These are phyloP conservation scores for Moesziomyces aphidis DNA, from an alignment of 1,284 basidiomycete species.

Conservation along the genomic window DNA sequence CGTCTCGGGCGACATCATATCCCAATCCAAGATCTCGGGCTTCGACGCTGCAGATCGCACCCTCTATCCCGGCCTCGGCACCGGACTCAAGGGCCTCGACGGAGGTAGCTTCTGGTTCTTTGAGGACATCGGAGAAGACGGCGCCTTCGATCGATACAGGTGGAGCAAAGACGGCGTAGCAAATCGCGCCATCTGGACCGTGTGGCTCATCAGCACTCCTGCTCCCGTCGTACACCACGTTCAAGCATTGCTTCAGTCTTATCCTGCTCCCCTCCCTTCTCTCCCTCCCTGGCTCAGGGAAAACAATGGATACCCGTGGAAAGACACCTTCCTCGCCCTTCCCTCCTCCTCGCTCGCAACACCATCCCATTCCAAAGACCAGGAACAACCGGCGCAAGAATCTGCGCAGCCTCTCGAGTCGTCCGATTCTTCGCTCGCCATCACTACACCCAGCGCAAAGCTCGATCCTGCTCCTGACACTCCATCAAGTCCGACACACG, in stretches of 20 bases:
- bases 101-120: conserved; percentile 58
- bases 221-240: conserved; percentile 35
- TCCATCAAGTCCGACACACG: neutral
- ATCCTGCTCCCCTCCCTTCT: conserved; percentile 16
- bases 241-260: conserved; percentile 30
- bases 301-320: conserved; percentile 35
- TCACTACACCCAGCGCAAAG: too few species aligned
- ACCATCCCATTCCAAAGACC: neutral
- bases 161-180: conserved; percentile 34
- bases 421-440: too few species aligned
- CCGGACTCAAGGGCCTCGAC: conserved; percentile 38
- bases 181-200: conserved; percentile 51
- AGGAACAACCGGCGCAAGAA: neutral
- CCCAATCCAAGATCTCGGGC: conserved; percentile 18
- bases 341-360: neutral
- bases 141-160: conserved; percentile 38
- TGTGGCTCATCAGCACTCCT: conserved; percentile 50
- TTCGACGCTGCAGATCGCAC: conserved; percentile 34
- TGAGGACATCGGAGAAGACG: conserved; percentile 48
- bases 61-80: conserved; percentile 45
- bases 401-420: too few species aligned
- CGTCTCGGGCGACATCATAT: conserved; percentile 15
- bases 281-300: conserved; percentile 40
- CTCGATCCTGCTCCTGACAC: too few species aligned
- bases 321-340: conserved; percentile 23